Conservation (phyloP, 106 monocot species). For the Apostasia shenzhenica region DNA sequence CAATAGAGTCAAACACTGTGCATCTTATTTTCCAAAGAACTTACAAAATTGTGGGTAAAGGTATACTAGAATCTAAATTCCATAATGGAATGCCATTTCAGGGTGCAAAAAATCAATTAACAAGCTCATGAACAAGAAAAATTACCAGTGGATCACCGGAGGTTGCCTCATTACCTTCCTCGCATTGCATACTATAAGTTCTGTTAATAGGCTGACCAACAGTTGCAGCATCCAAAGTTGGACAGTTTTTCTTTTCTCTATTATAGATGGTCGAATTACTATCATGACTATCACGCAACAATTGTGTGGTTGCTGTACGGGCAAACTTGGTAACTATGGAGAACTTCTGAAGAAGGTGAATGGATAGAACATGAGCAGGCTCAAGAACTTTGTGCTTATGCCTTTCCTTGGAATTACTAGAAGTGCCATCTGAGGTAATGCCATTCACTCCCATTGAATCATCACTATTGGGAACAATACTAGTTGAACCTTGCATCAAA, state of each 20-base stretch:
- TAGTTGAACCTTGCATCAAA: slow-evolving; percentile 29
- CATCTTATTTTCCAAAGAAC: no score
- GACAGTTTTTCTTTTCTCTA: slow-evolving; percentile 29
- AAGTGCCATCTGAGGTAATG: slow-evolving; percentile 12
- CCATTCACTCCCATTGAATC: slow-evolving; percentile 35
- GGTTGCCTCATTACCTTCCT: neutral
- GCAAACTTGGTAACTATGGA: slow-evolving; percentile 97
- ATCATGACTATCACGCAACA: slow-evolving; percentile 77
- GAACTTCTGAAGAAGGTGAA: slow-evolving; percentile 96
- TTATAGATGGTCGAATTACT: slow-evolving; percentile 30
- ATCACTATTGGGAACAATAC: slow-evolving; percentile 31
- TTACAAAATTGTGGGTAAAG: no score
- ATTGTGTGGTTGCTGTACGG: slow-evolving; percentile 79
- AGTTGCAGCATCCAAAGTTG: slow-evolving; percentile 3
- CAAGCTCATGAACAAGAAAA: neutral
- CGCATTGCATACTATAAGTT: neutral
- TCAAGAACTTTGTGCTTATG: slow-evolving; percentile 63
- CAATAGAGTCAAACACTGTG: no score
- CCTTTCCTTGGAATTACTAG: slow-evolving; percentile 41
- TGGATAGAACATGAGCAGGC: slow-evolving; percentile 77
- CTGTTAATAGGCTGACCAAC: slow-evolving; percentile 12
- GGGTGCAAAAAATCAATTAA: no score
- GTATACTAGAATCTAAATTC: neutral
- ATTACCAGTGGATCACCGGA: slow-evolving; percentile 1
- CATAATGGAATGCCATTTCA: neutral